These are phyloP conservation scores for Austroboletus novae-zelandiae DNA, from an alignment of 1,284 basidiomycete species.

Conservation along the genomic window DNA sequence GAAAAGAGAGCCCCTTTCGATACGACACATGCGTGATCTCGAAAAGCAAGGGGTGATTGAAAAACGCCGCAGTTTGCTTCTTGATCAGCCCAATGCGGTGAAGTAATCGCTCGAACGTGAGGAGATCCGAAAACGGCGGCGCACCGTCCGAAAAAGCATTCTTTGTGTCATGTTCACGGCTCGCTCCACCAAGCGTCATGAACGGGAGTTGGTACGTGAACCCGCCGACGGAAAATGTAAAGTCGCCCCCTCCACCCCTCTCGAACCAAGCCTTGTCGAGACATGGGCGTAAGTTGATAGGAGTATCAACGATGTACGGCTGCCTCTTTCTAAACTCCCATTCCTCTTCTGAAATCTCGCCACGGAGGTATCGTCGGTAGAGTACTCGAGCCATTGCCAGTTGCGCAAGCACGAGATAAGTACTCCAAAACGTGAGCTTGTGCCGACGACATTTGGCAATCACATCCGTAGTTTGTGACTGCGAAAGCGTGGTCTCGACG, in stretches of 20 bases:
- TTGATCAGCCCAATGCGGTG: constrained; percentile 41
- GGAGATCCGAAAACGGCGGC: constrained; percentile 38
- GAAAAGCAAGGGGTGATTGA: constrained; percentile 46
- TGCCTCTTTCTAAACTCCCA: constrained; percentile 52
- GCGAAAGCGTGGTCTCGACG: constrained; percentile 26
- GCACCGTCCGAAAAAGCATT: neutral
- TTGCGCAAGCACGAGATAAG: constrained; percentile 49
- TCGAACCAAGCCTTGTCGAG: constrained; percentile 51
- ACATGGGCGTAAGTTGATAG: constrained; percentile 51
- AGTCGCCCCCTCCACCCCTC: constrained; percentile 40
- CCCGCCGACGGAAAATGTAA: neutral
- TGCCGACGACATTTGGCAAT: constrained; percentile 41
- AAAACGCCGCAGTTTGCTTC: constrained; percentile 36
- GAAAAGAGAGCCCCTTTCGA: neutral
- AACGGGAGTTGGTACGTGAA: neutral
- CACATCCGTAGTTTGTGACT: constrained; percentile 28
- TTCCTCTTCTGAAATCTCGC: constrained; percentile 47
- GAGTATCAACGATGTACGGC: constrained; percentile 40
- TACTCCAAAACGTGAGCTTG: constrained; percentile 50
- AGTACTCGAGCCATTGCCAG: constrained; percentile 54
- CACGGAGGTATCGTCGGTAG: constrained; percentile 44
- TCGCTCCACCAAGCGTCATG: neutral
- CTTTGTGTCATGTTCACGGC: neutral
- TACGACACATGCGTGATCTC: neutral
- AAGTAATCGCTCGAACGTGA: constrained; percentile 47